Evolutionary conservation across 2,329 filamentous ascomycete genomes (phyloP).

Genomic region (Tolypocladium amazonense): DNA sequence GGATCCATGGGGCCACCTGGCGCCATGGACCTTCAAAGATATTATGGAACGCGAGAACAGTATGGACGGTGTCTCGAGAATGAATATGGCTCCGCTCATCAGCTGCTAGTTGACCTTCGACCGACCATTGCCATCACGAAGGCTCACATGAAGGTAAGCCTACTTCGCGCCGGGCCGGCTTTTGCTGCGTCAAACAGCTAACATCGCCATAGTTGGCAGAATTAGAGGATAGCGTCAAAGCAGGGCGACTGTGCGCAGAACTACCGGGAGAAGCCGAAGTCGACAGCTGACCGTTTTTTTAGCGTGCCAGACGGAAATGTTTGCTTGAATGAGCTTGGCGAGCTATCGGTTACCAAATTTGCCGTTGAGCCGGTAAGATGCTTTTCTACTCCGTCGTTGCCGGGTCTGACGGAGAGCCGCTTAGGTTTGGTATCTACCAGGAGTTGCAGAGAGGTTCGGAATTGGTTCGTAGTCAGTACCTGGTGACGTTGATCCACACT

Average conservation of each 20-base stretch:
- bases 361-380: constrained; percentile 78
- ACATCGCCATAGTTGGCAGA: constrained; percentile 56
- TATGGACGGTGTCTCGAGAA: constrained; percentile 16
- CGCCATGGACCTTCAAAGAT: constrained; percentile 74
- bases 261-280: background rate
- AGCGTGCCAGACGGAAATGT: constrained; percentile 74
- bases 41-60: constrained; percentile 64
- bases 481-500: constrained; percentile 6
- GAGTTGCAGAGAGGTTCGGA: constrained; percentile 84
- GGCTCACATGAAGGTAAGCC: constrained; percentile 70
- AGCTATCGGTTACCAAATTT: constrained; percentile 90
- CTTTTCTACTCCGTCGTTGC: background rate
- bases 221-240: constrained; percentile 75
- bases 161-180: too few relatives aligned
- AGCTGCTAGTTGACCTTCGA: constrained; percentile 58
- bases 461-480: constrained; percentile 46
- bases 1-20: constrained; percentile 86
- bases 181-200: background rate
- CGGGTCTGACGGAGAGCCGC: constrained; percentile 1
- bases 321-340: constrained; percentile 74
- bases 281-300: background rate
- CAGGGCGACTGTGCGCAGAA: constrained; percentile 54
- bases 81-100: constrained; percentile 3
- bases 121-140: constrained; percentile 88
- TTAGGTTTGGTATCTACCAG: constrained; percentile 69